Base-by-base conservation (phyloP, 352 stramenopile genomes). In the Globisporangium sylvaticum region DNA sequence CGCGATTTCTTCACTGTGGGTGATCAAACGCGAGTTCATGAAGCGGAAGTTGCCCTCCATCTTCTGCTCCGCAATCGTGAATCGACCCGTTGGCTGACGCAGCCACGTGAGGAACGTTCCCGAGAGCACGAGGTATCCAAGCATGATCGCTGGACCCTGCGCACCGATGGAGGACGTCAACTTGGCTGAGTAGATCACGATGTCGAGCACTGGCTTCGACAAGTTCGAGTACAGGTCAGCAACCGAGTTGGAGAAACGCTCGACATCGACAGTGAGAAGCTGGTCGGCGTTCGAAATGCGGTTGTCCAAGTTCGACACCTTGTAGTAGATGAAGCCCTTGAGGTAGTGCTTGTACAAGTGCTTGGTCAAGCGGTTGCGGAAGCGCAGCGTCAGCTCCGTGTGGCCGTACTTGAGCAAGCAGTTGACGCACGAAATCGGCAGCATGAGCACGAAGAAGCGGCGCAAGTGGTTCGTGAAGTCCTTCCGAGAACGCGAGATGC, bases 301-400 rank as follows among this genome's bases (percentile, higher is more conserved):
- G 62, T 87, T 90, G 73, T 96, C 90, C 46, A 97, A 67, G 69
- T 97, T 97, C 6, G 90, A 91, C 52, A 97, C 87, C 58, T 94
- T 94, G 80, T 97, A 97, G 76, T 93, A 97, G 56, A 90, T 88
- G 62, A 96, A 96, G 2, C 85, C 85, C 66, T 91, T 85, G 63
- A 97, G 74, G 71, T 97, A 97, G 46, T 94, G 83, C 32, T 67
- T 74, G 77, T 96, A 94, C 29, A 97, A 66, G 63, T 95, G 77
- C 60, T 68, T 76, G 3, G 89, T 96, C 12, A 97, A 77, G 15
- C 90, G 73, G 65, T 85, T 86, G 18, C 90, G 87, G 71, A 95
- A 96, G 60, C 89, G 84, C 32, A 97, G 76, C 64, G 77, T 89
- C 12, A 94, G 72, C 70, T 94, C 86, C 15, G 86, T 88, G 65